phyloP scores from a whole-genome alignment of 495 filamentous ascomycete genomes.

The Xylaria nigripes region DNA sequence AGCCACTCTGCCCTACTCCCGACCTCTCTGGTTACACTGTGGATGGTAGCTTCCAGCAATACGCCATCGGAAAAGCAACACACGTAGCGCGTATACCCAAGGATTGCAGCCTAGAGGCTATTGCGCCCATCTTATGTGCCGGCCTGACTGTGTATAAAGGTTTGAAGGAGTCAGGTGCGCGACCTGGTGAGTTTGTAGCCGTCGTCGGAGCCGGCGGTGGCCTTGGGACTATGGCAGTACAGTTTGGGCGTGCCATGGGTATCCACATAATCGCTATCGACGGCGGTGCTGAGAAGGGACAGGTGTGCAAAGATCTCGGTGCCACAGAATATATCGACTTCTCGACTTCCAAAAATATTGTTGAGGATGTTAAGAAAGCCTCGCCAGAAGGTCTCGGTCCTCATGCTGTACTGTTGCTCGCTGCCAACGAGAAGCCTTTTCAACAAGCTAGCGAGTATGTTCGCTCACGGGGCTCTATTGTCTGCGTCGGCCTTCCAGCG shows the following conservation, averaged over 20 bases:
- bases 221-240: conserved; percentile 70
- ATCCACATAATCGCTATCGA: conserved; percentile 71
- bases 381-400: conserved; percentile 75
- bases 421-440: conserved; percentile 83
- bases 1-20: conserved; percentile 67
- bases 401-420: conserved; percentile 79
- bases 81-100: conserved; percentile 76
- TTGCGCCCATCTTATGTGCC: conserved; percentile 76
- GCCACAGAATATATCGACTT: conserved; percentile 72
- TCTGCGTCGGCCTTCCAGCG: conserved; percentile 80
- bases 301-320: conserved; percentile 61
- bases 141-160: conserved; percentile 94
- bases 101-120: conserved; percentile 61
- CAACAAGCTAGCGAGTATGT: conserved; percentile 83
- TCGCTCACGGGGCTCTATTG: conserved; percentile 65
- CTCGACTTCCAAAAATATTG: conserved; percentile 60
- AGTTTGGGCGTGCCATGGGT: conserved; percentile 89
- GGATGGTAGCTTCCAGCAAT: conserved; percentile 89
- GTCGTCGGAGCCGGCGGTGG: conserved; percentile 88
- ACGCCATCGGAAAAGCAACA: conserved; percentile 75
- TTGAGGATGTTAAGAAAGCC: conserved; percentile 72
- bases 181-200: conserved; percentile 70
- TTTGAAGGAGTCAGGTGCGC: conserved; percentile 68
- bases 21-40: conserved; percentile 82
- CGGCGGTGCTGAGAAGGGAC: conserved; percentile 65